These are phyloP conservation scores for Colletotrichum cordylinicola DNA, from an alignment of 2,329 filamentous ascomycete species.

Conservation along the genomic window DNA sequence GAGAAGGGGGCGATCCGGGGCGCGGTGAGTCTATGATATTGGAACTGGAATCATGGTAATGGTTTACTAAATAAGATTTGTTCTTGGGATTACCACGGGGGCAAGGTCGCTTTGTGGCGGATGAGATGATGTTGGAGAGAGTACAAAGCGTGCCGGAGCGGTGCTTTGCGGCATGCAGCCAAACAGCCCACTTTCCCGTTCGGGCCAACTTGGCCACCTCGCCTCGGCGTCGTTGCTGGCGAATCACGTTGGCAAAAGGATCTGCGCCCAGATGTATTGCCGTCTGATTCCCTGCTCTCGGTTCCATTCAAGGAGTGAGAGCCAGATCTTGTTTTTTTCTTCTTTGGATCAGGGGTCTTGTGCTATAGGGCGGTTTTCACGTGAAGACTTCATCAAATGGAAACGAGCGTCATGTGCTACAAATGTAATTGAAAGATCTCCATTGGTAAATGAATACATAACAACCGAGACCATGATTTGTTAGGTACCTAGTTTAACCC, in stretches of 20 bases:
- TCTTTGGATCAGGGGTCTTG: background rate
- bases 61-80: background rate
- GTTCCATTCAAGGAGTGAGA: background rate
- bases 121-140: conserved; percentile 9
- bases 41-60: background rate
- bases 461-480: background rate
- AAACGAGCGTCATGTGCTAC: background rate
- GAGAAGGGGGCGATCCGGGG: background rate
- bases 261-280: background rate
- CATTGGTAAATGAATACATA: background rate
- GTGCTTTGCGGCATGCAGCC: background rate
- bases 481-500: background rate
- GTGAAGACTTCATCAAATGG: background rate
- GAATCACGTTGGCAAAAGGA: background rate
- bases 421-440: background rate
- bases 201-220: conserved; percentile 9
- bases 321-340: background rate
- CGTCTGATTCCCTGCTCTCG: background rate
- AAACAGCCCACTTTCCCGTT: conserved; percentile 16
- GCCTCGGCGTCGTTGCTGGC: background rate
- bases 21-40: background rate
- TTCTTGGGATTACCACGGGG: background rate
- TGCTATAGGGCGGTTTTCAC: background rate
- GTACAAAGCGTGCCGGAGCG: background rate
- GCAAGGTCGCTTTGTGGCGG: background rate